Evolutionary conservation across 805 yeast species (phyloP).

Genomic region (Candida quercuum): DNA sequence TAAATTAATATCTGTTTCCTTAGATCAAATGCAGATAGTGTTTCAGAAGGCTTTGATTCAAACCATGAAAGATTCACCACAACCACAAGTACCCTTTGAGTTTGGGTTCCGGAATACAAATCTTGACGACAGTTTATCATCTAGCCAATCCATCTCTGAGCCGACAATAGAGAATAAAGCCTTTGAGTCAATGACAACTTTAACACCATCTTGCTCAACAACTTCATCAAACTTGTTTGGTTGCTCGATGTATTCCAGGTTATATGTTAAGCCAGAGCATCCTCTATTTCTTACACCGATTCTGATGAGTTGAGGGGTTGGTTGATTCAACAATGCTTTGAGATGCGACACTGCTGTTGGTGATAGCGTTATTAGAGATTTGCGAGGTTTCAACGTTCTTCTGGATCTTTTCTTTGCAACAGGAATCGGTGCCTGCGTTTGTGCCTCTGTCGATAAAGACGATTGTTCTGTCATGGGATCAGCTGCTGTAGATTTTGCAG

Average conservation of each 20-base stretch:
- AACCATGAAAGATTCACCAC: conserved; percentile 98
- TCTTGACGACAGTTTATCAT: conserved; percentile 82
- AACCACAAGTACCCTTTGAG: conserved; percentile 96
- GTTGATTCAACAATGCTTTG: conserved; percentile 60
- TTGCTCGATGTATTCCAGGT: conserved; percentile 80
- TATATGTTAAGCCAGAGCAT: conserved; percentile 91
- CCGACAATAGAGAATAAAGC: conserved; percentile 95
- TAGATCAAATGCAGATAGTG: not conserved
- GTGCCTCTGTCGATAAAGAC: conserved; percentile 10
- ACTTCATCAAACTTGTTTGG: conserved; percentile 96
- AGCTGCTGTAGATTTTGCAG: conserved; percentile 7
- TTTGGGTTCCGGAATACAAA: conserved; percentile 95
- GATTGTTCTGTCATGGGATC: conserved; percentile 4
- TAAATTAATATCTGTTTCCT: no score
- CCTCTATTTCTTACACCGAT: conserved; percentile 96
- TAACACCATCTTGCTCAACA: conserved; percentile 90
- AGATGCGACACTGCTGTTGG: conserved; percentile 74
- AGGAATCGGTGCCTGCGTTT: conserved; percentile 18
- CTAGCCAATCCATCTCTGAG: conserved; percentile 97
- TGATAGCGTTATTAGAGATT: conserved; percentile 80
- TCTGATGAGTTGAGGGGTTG: conserved; percentile 83
- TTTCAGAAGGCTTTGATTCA: conserved; percentile 20
- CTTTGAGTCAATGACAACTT: conserved; percentile 89
- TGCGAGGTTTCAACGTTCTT: conserved; percentile 77
- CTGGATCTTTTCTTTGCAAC: conserved; percentile 36